Base-by-base conservation (phyloP, 78 protist genomes). In the Protostelium mycophagum region DNA sequence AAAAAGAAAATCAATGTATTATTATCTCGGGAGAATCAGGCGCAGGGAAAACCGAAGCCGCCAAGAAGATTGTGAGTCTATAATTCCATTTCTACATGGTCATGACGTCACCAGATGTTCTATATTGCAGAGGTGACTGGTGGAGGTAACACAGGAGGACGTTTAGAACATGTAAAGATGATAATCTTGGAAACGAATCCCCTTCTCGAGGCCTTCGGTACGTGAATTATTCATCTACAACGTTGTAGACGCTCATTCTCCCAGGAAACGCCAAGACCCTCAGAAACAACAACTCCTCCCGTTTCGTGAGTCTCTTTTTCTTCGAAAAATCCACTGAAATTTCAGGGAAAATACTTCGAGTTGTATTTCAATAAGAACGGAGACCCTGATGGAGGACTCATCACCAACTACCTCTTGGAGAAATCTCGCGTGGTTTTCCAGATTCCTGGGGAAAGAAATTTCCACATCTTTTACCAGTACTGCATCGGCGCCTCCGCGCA, bases 11-110 rank as follows among this genome's bases (percentile, higher is more conserved):
- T 83, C 97, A 96, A 85, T 94, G 93, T 89, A 91, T 96, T 0
- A 91, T 98, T 86, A 96, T 96, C 63, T 89, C 94, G 0, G 97
- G 99, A n/a, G 98, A 98, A 91, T 91, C 96, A 0, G 99, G 99
- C 25, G 97, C 99, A 1, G 99, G 99, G 37, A 98, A 98, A 63
- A 90, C 91, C 28, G 88, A 93, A 34, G 38, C 87, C 84, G 85
- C 90, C 63, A 92, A 89, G 36, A 84, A 92, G 88, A 28, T 86
- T 23, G 28, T 89, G 1, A 83, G 25, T 5, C 28, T n/a, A 85
- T 29, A 28, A 89, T 29, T 1, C 28, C 37, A 1, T 29, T 35
- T 89, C 86, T 85, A 51, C 89, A 0, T 92, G 94, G 35, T 90
- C 96, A n/a, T n/a, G 94, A 83, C 91, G 28, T 83, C 85, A 84